Conservation (phyloP, 257 asterid genomes). For the Eucommia ulmoides region DNA sequence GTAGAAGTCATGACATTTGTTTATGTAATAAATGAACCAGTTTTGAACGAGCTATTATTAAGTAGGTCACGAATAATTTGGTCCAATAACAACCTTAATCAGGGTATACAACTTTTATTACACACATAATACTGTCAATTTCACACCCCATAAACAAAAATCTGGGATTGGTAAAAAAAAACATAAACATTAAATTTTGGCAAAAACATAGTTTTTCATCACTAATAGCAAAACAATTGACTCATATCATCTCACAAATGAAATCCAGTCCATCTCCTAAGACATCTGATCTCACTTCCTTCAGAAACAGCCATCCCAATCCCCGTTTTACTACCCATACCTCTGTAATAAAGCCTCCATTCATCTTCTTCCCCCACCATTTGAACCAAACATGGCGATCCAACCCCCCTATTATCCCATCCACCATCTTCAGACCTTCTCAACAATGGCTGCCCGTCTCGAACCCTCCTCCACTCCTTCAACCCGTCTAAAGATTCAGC, state of each 20-base stretch:
- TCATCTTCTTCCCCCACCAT: conserved; percentile 56
- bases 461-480: conserved; percentile 55
- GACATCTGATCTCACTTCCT: conserved; percentile 25
- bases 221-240: too few relatives aligned
- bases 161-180: too few relatives aligned
- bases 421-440: conserved; percentile 31
- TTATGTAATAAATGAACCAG: too few relatives aligned
- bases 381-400: conserved; percentile 65
- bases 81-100: too few relatives aligned
- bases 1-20: too few relatives aligned
- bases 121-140: too few relatives aligned
- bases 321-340: conserved; percentile 74
- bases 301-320: conserved; percentile 70
- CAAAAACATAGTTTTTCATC: too few relatives aligned
- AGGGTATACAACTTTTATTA: too few relatives aligned
- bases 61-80: too few relatives aligned
- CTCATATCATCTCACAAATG: conserved; percentile 38
- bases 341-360: conserved; percentile 85
- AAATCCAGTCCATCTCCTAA: conserved; percentile 62
- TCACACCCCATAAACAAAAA: too few relatives aligned
- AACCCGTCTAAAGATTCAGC: conserved; percentile 62
- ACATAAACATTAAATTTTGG: too few relatives aligned
- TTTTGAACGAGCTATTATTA: too few relatives aligned
- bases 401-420: conserved; percentile 84
- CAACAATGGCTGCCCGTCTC: conserved; percentile 34